Evolutionary conservation across 208 protist species (phyloP).

Genomic region (Naegleria lovaniensis): DNA sequence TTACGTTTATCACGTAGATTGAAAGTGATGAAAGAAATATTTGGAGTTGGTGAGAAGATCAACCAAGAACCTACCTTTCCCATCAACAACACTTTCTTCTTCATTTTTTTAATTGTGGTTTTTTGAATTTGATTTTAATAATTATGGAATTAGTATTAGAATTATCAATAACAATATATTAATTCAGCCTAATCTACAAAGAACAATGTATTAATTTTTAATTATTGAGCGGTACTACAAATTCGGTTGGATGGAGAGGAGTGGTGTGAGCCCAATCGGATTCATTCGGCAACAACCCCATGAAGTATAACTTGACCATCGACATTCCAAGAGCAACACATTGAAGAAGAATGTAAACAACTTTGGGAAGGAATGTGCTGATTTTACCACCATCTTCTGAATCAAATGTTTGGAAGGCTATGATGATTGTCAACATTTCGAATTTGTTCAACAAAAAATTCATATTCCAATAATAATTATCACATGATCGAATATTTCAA

Average conservation of each 20-base stretch:
- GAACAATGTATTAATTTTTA: neutral
- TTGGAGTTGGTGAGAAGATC: too few relatives aligned
- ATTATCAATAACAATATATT: too few relatives aligned
- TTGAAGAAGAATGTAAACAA: neutral
- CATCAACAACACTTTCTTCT: slow-evolving; percentile 91
- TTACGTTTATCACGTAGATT: too few relatives aligned
- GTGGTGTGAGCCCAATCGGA: neutral
- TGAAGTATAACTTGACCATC: neutral
- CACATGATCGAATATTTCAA: too few relatives aligned
- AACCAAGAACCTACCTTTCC: slow-evolving; percentile 55
- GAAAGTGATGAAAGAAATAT: too few relatives aligned
- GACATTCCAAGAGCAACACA: neutral
- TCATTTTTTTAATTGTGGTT: slow-evolving; percentile 27
- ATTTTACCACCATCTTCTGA: neutral
- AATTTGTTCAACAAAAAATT: too few relatives aligned
- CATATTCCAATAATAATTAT: too few relatives aligned
- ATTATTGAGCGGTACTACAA: neutral
- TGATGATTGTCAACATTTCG: too few relatives aligned
- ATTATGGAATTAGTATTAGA: too few relatives aligned
- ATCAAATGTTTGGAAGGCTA: neutral
- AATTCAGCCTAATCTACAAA: too few relatives aligned
- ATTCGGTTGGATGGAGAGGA: neutral
- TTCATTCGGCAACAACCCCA: neutral
- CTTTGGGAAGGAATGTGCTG: neutral
- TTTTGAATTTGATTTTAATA: neutral